A percentile compares a stretch with the other conserved stretches of the same genome.
phyloP scores from a whole-genome alignment of 202 grass and related monocot genomes.

The Panicum virgatum region DNA sequence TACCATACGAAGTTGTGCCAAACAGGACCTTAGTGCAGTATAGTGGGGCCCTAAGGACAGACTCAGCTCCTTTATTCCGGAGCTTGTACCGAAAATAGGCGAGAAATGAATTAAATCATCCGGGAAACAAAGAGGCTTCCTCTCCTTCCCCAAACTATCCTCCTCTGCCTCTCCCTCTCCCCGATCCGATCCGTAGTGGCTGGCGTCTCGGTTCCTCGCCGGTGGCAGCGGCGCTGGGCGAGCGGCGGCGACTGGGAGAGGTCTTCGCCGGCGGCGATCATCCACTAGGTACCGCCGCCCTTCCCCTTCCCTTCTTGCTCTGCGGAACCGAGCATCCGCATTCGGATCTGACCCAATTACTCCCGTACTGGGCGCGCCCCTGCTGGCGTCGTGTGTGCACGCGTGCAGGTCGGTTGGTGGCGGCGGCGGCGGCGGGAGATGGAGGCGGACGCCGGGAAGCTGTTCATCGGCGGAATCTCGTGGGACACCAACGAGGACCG shows the following conservation, averaged over 20 bases:
- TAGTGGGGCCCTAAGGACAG: background rate
- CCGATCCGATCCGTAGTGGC: conserved; percentile 15
- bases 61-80: conserved; percentile 11
- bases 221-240: conserved; percentile 12
- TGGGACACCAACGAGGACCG: conserved; percentile 92
- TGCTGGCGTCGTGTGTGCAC: conserved; percentile 34
- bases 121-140: background rate
- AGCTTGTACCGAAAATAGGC: conserved; percentile 6
- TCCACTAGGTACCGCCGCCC: background rate
- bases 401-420: conserved; percentile 41
- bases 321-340: background rate
- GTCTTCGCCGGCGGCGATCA: background rate
- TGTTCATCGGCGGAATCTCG: conserved; percentile 91
- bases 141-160: conserved; percentile 1
- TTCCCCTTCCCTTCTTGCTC: background rate
- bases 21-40: background rate
- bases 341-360: conserved; percentile 15
- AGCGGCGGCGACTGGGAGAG: background rate
- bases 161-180: background rate
- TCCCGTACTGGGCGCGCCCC: background rate
- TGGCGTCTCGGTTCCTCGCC: conserved; percentile 9
- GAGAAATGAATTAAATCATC: conserved; percentile 23
- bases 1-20: background rate
- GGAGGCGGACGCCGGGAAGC: conserved; percentile 68
- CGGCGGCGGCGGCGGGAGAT: conserved; percentile 36